Evolutionary conservation across 495 filamentous ascomycete genomes (phyloP), one percentile per base, ranked within the genome.

Genomic region (Hypomontagnella submonticulosa): DNA sequence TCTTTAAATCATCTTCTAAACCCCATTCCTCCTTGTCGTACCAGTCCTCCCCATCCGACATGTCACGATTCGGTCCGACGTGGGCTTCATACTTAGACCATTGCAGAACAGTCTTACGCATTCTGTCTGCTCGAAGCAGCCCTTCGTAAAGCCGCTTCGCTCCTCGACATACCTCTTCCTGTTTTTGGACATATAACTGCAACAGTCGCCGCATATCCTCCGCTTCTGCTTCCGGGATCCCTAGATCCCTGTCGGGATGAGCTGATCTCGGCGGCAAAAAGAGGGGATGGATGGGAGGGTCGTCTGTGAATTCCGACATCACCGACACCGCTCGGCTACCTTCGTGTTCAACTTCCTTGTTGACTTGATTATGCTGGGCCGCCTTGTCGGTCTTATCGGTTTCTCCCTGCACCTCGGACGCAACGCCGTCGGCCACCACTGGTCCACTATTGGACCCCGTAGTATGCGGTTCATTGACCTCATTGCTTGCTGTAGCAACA

Each of bases 21-120:
- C 88, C 88, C 93, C 92, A 97, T 80, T 90, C 89, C 71, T 95
- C 91, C 56, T 86, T 87, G 71, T 97, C 93, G 73, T 96, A 96
- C 92, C 93, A 97, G 72, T 97, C 93, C 78, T 97, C 93, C 2
- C 92, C 92, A 70, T 97, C 93, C 33, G 90, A 93, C 87, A 97
- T 80, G 57, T 84, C 83, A 18, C 76, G 69, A 63, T 82, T 80
- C 52, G 89, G 85, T 1, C 92, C 92, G 19, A 90, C 84, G 70
- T 97, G 95, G 4, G 87, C 91, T 75, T 99, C 96, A 0, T 95
- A 92, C 75, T 96, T 94, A 32, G 81, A 73, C 90, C 92, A 96
- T 59, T 90, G 87, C 72, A 90, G 84, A 9, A 98, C 92, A 42
- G 88, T 83, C 56, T 89, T 87, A 43, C 93, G 85, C 80, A 92